Percentiles rank a stretch among this genome's conserved stretches.
phyloP scores from a whole-genome alignment of 495 filamentous ascomycete genomes.

The Platismatia glauca region DNA sequence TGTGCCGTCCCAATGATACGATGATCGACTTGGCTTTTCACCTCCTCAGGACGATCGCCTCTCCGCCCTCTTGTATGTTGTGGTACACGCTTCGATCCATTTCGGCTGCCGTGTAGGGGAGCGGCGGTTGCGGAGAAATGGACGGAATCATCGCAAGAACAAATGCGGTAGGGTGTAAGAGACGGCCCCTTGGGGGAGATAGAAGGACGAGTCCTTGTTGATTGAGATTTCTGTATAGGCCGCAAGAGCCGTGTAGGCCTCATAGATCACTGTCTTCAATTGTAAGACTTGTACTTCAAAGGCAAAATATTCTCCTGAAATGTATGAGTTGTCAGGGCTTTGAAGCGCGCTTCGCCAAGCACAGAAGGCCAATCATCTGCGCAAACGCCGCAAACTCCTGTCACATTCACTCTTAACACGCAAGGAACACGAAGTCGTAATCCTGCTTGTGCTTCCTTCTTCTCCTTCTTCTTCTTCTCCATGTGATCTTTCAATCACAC shows the following conservation, averaged over 20 bases:
- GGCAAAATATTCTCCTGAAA: not conserved
- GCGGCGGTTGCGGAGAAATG: not conserved
- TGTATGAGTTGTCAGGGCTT: not conserved
- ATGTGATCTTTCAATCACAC: not conserved
- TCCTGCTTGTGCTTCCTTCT: not conserved
- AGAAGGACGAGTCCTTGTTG: not conserved
- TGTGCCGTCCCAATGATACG: conserved; percentile 61
- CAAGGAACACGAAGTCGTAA: not conserved
- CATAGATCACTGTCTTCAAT: not conserved
- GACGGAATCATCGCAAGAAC: conserved; percentile 5
- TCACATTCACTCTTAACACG: not conserved
- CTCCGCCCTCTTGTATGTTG: no score
- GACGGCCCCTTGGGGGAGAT: not conserved
- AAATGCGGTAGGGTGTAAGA: not conserved
- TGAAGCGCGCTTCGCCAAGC: conserved; percentile 10
- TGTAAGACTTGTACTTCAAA: not conserved
- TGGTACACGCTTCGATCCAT: not conserved
- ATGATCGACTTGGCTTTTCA: conserved; percentile 42
- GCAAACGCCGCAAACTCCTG: not conserved
- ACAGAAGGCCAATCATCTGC: not conserved
- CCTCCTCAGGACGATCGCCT: not conserved
- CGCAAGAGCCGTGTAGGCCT: conserved; percentile 7
- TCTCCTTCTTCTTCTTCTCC: no score
- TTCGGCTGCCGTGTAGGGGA: not conserved
- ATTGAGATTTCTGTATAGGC: conserved; percentile 13